Evolutionary conservation across 345 rosid genomes (phyloP), one percentile per base, ranked within the genome.

Genomic region (Populus euphratica): DNA sequence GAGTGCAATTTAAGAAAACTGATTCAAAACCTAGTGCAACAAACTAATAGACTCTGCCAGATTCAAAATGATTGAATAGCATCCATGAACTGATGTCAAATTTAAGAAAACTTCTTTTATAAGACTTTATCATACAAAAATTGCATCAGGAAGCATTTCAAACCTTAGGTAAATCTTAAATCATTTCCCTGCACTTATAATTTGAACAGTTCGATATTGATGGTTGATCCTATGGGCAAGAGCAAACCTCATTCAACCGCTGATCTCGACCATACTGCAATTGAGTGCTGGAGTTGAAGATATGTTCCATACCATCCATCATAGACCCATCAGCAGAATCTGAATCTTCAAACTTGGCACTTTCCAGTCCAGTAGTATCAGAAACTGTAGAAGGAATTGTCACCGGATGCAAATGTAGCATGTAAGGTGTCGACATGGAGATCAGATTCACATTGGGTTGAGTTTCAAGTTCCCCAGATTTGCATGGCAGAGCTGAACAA

Each of bases 291-390:
- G 91, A 93, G 86, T 87, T 91, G 80, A 93, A 95, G 80, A 95
- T 93, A 87, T 95, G 96, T 84, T 95, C 99, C 99, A 95, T 95
- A 39, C 99, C 99, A 92, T 95, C 99, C 50, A 88, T 86, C 81
- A 84, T 80, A 77, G 93, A 86, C 62, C 97, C 92, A 75, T 92
- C 94, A 79, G 85, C 83, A 73, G 94, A 85, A 86, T 90, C 94
- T 73, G 88, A 77, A 86, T 92, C 98, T 83, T 92, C 98, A 81
- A 90, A 81, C 86, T 86, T 93, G 73, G 90, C 65, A 86, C 86
- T 87, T 70, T 90, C 99, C 70, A 77, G 66, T 76, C 91, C 92
- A 78, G 74, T 69, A 41, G 91, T 80, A 78, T 95, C 99, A 77
- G 97, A 88, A 81, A 85, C 85, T 21, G 91, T 82, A 69, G 98